Evolutionary conservation across 1,139 yeast species (phyloP), one percentile per base, ranked within the genome.

Genomic region (Nakaseomyces glabratus): DNA sequence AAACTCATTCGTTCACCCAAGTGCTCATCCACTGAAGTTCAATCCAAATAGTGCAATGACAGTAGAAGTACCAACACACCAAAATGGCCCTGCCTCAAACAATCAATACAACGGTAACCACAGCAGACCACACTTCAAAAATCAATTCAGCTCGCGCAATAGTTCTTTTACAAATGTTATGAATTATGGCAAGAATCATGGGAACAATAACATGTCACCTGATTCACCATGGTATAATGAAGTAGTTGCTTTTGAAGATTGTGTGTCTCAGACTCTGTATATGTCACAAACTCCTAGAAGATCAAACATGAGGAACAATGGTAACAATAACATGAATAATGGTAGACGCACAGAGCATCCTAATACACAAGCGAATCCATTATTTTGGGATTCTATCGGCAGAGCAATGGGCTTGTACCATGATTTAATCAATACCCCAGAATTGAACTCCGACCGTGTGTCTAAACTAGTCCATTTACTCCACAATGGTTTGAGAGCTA

Each of bases 401-500:
- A 62, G 58, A 34, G 67, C 71, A 10, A 66, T 70, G 61, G 65
- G 63, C 10, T 47, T 69, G 9, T 71, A 71, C 38, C 61, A 64
- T 28, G 65, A 64, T 10, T 45, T 70, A 28, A 55, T 62, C 24
- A 61, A 57, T 15, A 57, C 68, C 1, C 69, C 70, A n/a, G 68
- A 65, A 37, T 52, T 69, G 34, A 62, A 62, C 40, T 60, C 64
- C 23, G 60, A 57, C 36, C 55, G 71, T 44, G 66, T 67, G 41
- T 60, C 70, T 1, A 60, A 65, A 32, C 54, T 69, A 34, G 66
- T 69, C 16, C 68, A 69, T 34, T 47, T 70, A 4, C 52, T 70
- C 24, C 69, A 71, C 43, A 68, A 68, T 34, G 74, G 72, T 2
- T 54, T 70, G 29, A 61, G 74, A 47, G 68, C 69, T 18, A 69